Conservation (phyloP, 2,329 filamentous ascomycete genomes). For the Sarocladiaceae sp. region DNA sequence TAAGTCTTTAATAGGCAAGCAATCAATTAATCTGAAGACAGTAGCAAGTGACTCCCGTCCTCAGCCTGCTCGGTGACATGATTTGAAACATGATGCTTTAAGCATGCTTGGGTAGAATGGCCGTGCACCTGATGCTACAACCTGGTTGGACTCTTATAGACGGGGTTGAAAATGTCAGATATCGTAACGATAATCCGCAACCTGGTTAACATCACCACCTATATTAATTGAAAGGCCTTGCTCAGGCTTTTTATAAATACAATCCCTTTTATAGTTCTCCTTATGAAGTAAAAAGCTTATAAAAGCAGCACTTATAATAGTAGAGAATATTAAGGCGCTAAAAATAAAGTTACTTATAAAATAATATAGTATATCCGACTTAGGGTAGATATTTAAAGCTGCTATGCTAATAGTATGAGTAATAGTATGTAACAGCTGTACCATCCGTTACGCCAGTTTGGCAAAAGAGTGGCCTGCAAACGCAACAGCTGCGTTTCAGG, state of each 20-base stretch:
- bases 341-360: slow-evolving; percentile 14
- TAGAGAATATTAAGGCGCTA: slow-evolving; percentile 12
- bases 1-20: too few relatives aligned
- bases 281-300: slow-evolving; percentile 13
- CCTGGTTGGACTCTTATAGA: too few relatives aligned
- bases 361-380: slow-evolving; percentile 13
- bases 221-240: slow-evolving; percentile 13
- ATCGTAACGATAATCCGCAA: slow-evolving; percentile 14
- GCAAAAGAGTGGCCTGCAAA: too few relatives aligned
- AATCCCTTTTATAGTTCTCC: slow-evolving; percentile 13
- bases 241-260: slow-evolving; percentile 13
- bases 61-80: too few relatives aligned
- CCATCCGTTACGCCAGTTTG: too few relatives aligned
- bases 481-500: too few relatives aligned
- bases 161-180: slow-evolving; percentile 13
- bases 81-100: too few relatives aligned
- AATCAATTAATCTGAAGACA: too few relatives aligned
- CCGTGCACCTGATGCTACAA: too few relatives aligned
- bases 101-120: too few relatives aligned
- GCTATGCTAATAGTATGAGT: slow-evolving; percentile 15
- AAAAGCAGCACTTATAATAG: slow-evolving; percentile 6
- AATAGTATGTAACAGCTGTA: too few relatives aligned
- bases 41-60: too few relatives aligned
- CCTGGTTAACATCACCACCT: slow-evolving; percentile 15
- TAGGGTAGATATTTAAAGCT: slow-evolving; percentile 16